phyloP scores from a whole-genome alignment of 352 stramenopile species.

The Lagenidium sp. region DNA sequence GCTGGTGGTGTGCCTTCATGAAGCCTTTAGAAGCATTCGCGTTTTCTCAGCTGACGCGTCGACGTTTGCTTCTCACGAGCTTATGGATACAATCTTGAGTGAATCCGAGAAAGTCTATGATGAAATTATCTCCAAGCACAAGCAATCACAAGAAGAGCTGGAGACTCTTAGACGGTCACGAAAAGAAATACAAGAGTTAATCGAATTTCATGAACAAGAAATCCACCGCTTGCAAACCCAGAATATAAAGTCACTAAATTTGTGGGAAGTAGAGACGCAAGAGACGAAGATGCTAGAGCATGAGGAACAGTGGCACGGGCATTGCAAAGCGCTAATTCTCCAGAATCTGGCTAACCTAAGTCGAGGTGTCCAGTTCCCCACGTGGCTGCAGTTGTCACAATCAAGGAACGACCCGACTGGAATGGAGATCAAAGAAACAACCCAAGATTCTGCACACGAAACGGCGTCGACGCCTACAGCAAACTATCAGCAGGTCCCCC shows the following conservation, averaged over 20 bases:
- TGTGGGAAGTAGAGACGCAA: conserved; percentile 21
- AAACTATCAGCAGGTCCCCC: conserved; percentile 17
- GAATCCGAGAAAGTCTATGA: too few relatives aligned
- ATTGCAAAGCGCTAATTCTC: conserved; percentile 34
- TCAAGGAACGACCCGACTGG: neutral
- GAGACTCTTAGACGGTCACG: conserved; percentile 13
- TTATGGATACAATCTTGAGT: too few relatives aligned
- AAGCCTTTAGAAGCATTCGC: conserved; percentile 17
- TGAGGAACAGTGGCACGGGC: conserved; percentile 32
- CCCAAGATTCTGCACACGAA: neutral
- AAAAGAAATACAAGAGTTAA: conserved; percentile 11
- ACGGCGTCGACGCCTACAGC: neutral
- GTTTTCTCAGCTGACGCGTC: conserved; percentile 28
- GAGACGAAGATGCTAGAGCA: conserved; percentile 23
- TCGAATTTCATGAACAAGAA: conserved; percentile 16
- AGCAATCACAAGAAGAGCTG: conserved; percentile 9
- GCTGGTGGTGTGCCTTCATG: conserved; percentile 26
- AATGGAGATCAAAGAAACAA: neutral
- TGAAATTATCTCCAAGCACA: conserved; percentile 5
- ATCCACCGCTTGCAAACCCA: conserved; percentile 27
- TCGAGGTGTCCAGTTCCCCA: conserved; percentile 7
- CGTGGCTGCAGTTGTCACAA: conserved; percentile 22
- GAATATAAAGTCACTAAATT: conserved; percentile 24
- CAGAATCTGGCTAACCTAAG: conserved; percentile 16
- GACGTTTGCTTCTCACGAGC: conserved; percentile 19